Percentiles rank a stretch among this genome's conserved stretches.
These are phyloP conservation scores for Groenewaldozyma auringiensis DNA, from an alignment of 1,139 yeast genomes.

Conservation along the genomic window DNA sequence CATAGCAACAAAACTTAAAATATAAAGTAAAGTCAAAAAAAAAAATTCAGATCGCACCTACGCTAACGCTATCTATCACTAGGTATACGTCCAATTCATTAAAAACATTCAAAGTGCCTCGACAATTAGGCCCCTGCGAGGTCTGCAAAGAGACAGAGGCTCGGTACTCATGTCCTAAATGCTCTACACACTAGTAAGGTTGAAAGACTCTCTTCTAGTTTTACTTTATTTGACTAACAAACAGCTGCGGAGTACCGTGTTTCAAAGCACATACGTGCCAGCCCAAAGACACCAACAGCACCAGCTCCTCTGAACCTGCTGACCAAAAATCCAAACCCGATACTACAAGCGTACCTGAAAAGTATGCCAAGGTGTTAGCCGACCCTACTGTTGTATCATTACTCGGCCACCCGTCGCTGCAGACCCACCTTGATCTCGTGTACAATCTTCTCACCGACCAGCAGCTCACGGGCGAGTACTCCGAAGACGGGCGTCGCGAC, in stretches of 20 bases:
- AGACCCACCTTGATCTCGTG: slow-evolving; percentile 45
- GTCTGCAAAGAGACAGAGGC: slow-evolving; percentile 38
- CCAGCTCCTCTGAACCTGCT: neutral
- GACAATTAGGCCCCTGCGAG: slow-evolving; percentile 31
- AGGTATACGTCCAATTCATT: too few relatives aligned
- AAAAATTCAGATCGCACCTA: too few relatives aligned
- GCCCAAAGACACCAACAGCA: slow-evolving; percentile 4
- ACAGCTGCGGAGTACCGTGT: slow-evolving; percentile 47
- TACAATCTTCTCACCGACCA: slow-evolving; percentile 42
- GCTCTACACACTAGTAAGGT: slow-evolving; percentile 34
- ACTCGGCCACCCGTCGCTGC: slow-evolving; percentile 44
- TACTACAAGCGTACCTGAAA: slow-evolving; percentile 4
- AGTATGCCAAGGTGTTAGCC: slow-evolving; percentile 22
- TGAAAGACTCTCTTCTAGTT: neutral
- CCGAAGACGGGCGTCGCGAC: slow-evolving; percentile 44
- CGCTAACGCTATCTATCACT: too few relatives aligned
- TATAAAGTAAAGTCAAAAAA: too few relatives aligned
- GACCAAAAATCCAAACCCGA: slow-evolving; percentile 4
- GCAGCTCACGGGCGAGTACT: slow-evolving; percentile 36
- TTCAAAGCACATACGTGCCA: slow-evolving; percentile 39
- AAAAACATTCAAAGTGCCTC: slow-evolving; percentile 5
- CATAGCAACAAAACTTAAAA: too few relatives aligned
- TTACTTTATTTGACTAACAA: neutral
- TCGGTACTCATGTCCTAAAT: slow-evolving; percentile 58
- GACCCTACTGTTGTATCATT: slow-evolving; percentile 39